phyloP scores from a whole-genome alignment of 1,284 basidiomycete genomes.

The Trichosporon sp. region DNA sequence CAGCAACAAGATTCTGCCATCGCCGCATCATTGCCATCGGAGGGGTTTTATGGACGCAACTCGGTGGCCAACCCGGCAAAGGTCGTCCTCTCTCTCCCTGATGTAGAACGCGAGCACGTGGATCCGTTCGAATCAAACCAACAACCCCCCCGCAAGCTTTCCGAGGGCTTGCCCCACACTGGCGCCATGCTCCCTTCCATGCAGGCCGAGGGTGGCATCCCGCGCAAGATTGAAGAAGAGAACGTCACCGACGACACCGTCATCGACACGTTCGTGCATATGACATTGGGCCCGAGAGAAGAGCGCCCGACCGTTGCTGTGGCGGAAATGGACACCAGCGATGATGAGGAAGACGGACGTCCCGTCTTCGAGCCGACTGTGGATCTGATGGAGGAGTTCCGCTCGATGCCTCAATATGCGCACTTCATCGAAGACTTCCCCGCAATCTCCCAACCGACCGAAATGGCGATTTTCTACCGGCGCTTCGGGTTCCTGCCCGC shows the following conservation, averaged over 20 bases:
- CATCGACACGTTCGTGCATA: neutral
- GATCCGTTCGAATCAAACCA: neutral
- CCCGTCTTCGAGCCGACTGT: neutral
- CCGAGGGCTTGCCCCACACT: neutral
- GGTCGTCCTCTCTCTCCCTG: neutral
- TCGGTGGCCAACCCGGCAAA: neutral
- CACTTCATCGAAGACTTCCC: slow-evolving; percentile 13
- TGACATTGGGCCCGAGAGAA: neutral
- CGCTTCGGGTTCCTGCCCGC: slow-evolving; percentile 73
- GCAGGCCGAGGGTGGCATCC: neutral
- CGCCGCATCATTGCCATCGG: neutral
- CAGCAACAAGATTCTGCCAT: neutral
- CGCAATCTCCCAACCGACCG: slow-evolving; percentile 23
- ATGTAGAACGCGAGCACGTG: slow-evolving; percentile 1
- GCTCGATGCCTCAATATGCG: slow-evolving; percentile 13
- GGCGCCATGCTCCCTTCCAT: neutral
- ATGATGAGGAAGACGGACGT: neutral
- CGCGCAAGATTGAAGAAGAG: neutral
- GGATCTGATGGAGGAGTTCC: neutral
- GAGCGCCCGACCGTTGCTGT: neutral
- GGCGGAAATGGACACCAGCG: neutral
- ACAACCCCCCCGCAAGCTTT: neutral
- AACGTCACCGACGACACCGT: neutral
- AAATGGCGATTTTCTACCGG: slow-evolving; percentile 61
- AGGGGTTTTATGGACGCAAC: neutral